Base-by-base conservation (phyloP, 768 basidiomycete genomes). In the Russula abietina region DNA sequence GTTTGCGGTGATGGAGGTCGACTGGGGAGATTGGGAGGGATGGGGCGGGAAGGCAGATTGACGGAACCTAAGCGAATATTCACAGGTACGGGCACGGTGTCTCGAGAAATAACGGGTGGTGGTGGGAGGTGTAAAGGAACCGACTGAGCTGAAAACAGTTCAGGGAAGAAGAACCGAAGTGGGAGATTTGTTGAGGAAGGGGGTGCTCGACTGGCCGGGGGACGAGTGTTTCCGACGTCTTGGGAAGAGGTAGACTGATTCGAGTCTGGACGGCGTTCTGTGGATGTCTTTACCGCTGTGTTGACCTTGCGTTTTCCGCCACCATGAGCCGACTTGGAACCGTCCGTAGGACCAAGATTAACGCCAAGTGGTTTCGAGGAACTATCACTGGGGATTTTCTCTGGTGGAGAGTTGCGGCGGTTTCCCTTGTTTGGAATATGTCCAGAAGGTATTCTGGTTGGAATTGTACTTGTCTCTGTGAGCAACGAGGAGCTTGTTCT, bases 111-210 rank as follows among this genome's bases (percentile, higher is more conserved):
- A 16, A 36, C 4, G 57, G 46, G 32, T 26, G 19, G 48, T 8
- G 52, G 36, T 1, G 53, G 48, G 28, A 60, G 33, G 11, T 17
- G 54, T n/a, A 59, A n/a, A 38, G 63, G 58, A 16, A 50, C 26
- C 6, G 51, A n/a, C 24, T 59, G 58, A 11, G 50, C n/a, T 3
- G 51, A 32, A 19, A 51, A 36, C 16, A 41, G 43, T 2, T 53
- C 46, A 3, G 41, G 32, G 19, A 30, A 49, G 32, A 45, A 32
- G 24, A 56, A 41, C 24, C 39, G 48, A 38, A 33, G 30, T 17
- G 8, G n/a, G 16, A 55, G 4, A 53, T 24, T n/a, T 22, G 36
- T n/a, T 14, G 55, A 28, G 30, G 14, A 11, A 50, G 17, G 49
- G 39, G 39, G 8, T 0, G 19, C 30, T 33, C n/a, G 48, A 45